These are phyloP conservation scores for Saprolegnia parasitica DNA, from an alignment of 352 stramenopile species.

Conservation along the genomic window DNA sequence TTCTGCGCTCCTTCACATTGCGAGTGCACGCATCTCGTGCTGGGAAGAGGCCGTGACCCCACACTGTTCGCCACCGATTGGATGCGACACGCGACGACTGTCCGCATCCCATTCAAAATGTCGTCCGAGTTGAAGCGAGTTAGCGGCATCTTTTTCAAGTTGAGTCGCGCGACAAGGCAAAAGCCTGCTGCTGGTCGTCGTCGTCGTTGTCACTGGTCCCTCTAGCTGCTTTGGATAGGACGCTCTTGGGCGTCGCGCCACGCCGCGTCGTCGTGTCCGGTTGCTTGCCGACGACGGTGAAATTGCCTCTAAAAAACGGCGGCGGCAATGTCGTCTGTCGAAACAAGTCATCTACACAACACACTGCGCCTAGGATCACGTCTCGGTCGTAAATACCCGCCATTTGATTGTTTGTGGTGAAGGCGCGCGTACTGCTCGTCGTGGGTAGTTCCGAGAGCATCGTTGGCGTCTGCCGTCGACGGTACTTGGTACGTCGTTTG, in stretches of 20 bases:
- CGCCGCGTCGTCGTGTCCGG: neutral
- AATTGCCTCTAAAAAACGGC: slow-evolving; percentile 20
- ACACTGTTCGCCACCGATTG: no score
- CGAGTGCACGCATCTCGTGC: no score
- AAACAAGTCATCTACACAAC: slow-evolving; percentile 11
- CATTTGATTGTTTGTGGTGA: neutral
- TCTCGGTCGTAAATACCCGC: no score
- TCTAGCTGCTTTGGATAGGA: neutral
- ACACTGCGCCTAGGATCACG: neutral
- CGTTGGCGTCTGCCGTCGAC: neutral
- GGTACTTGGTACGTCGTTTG: neutral
- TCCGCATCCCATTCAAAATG: no score
- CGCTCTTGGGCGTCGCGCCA: neutral
- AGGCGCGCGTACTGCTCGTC: neutral
- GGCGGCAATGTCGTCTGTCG: slow-evolving; percentile 15
- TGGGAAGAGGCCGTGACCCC: no score
- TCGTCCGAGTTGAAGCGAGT: no score
- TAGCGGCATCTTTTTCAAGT: no score
- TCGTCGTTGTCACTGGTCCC: no score
- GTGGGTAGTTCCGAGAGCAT: neutral
- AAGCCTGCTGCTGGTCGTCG: neutral
- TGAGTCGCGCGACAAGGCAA: no score
- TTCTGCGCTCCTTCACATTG: no score
- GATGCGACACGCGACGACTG: no score
- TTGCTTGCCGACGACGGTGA: slow-evolving; percentile 9